Evolutionary conservation across 768 basidiomycete species (phyloP).

Genomic region (Tricholoma matsutake): DNA sequence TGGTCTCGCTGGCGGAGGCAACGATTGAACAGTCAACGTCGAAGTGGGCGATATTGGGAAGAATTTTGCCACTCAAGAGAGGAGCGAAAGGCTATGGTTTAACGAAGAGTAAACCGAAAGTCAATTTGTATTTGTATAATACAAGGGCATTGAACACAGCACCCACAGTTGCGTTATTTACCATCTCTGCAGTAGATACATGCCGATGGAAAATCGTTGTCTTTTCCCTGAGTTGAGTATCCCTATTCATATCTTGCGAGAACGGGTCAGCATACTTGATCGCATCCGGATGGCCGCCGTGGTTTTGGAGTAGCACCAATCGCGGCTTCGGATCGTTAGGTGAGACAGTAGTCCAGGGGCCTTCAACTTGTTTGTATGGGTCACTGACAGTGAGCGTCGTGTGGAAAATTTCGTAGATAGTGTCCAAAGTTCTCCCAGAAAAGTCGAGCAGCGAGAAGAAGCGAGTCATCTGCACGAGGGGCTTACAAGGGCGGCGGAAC

Average conservation of each 20-base stretch:
- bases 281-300: neutral
- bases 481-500: too few relatives aligned
- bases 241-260: neutral
- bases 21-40: constrained; percentile 1
- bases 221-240: neutral
- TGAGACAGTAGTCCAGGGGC: neutral
- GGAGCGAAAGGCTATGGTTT: neutral
- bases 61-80: constrained; percentile 8
- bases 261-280: neutral
- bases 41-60: constrained; percentile 13
- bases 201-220: neutral
- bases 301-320: neutral
- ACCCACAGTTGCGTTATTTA: too few relatives aligned
- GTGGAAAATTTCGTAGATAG: neutral
- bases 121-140: neutral
- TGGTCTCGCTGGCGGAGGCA: constrained; percentile 7
- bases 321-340: neutral
- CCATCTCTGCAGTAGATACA: neutral
- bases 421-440: neutral
- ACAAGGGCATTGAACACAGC: too few relatives aligned
- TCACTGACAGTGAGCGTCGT: neutral
- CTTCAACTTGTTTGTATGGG: neutral
- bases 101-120: neutral
- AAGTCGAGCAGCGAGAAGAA: neutral
- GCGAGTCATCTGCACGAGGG: neutral